phyloP scores from a whole-genome alignment of 2,329 filamentous ascomycete genomes.

The Xylariaceae sp. region DNA sequence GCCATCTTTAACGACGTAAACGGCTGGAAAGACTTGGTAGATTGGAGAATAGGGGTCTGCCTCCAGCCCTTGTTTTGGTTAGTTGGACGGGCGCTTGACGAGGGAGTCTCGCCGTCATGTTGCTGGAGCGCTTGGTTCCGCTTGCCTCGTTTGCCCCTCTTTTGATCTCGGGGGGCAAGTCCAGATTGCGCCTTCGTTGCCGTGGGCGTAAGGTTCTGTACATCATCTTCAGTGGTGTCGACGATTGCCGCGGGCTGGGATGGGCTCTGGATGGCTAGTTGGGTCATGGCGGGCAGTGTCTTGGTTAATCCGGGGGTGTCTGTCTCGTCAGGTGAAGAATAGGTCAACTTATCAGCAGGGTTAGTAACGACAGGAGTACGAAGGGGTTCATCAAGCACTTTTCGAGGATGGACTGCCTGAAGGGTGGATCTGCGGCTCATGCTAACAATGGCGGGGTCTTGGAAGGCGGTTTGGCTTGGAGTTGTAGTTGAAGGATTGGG shows the following conservation, averaged over 20 bases:
- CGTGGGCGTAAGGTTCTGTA: slow-evolving; percentile 18
- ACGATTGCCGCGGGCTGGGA: slow-evolving; percentile 6
- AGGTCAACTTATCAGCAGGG: slow-evolving; percentile 24
- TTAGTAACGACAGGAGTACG: slow-evolving; percentile 27
- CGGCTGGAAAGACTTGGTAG: slow-evolving; percentile 57
- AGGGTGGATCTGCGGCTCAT: slow-evolving; percentile 44
- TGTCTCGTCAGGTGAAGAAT: slow-evolving; percentile 26
- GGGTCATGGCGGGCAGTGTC: slow-evolving; percentile 9
- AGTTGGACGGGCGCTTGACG: slow-evolving; percentile 21
- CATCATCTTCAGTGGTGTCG: slow-evolving; percentile 24
- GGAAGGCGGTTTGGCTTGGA: slow-evolving; percentile 45
- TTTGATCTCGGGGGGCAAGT: slow-evolving; percentile 19
- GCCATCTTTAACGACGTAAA: slow-evolving; percentile 55
- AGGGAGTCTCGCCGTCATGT: slow-evolving; percentile 16
- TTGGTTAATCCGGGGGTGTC: slow-evolving; percentile 18
- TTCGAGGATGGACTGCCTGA: slow-evolving; percentile 25
- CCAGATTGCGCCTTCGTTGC: slow-evolving; percentile 12
- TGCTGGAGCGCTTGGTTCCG: slow-evolving; percentile 18
- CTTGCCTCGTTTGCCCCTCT: slow-evolving; percentile 24
- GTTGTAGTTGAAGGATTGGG: slow-evolving; percentile 24
- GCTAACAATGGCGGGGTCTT: slow-evolving; percentile 80
- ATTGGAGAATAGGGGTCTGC: slow-evolving; percentile 56
- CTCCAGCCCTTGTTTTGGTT: slow-evolving; percentile 50
- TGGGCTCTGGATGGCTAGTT: slow-evolving; percentile 20
- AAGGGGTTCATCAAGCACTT: slow-evolving; percentile 31